Evolutionary conservation across 78 protist genomes (phyloP).

Genomic region (Isochrysis galbana): DNA sequence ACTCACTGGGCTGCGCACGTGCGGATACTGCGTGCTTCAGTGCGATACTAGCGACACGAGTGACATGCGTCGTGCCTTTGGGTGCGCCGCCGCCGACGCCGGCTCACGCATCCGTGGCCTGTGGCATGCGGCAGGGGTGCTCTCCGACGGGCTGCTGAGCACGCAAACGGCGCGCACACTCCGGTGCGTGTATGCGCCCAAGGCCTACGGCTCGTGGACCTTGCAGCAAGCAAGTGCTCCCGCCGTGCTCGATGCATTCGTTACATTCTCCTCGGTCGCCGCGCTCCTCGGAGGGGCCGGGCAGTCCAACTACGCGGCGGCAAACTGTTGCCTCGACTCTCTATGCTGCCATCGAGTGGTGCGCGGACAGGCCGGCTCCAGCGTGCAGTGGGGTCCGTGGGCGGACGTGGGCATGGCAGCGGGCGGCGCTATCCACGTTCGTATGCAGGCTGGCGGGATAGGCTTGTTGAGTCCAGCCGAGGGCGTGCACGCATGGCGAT

Average conservation of each 20-base stretch:
- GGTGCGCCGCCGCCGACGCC: not conserved
- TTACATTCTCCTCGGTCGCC: not conserved
- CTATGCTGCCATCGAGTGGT: not conserved
- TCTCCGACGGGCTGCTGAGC: slow-evolving; percentile 8
- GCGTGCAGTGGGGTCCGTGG: slow-evolving; percentile 12
- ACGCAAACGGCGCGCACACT: not conserved
- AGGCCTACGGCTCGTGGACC: not conserved
- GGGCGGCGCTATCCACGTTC: not conserved
- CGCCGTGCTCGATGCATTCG: not conserved
- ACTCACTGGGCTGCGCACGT: not conserved
- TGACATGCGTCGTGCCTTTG: not conserved
- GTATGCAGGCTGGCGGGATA: not conserved
- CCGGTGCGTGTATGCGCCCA: not conserved
- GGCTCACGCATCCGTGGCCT: not conserved
- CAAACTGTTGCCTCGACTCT: not conserved
- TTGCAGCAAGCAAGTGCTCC: not conserved
- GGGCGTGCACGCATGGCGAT: not conserved
- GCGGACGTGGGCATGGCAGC: not conserved
- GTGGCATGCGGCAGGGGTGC: slow-evolving; percentile 34
- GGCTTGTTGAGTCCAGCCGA: not conserved
- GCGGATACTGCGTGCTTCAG: too few relatives aligned
- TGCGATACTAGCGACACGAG: not conserved
- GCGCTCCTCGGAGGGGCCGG: slow-evolving; percentile 3
- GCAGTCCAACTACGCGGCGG: slow-evolving; percentile 6
- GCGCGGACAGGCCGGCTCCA: not conserved